These are phyloP conservation scores for Candida vaughaniae DNA, from an alignment of 805 yeast species.

Conservation along the genomic window DNA sequence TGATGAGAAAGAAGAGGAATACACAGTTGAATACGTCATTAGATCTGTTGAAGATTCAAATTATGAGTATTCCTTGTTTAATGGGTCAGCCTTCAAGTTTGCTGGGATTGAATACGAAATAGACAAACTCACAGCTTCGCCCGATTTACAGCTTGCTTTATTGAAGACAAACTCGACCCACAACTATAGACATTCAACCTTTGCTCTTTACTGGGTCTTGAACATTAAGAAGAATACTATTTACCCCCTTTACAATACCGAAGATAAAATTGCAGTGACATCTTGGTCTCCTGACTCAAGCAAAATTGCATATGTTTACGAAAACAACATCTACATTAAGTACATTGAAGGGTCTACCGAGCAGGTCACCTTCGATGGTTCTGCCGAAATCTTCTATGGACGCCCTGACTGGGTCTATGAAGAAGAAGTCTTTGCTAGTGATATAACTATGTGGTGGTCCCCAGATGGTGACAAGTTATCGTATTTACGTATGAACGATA, in stretches of 20 bases:
- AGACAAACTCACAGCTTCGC: slow-evolving; percentile 60
- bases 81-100: slow-evolving; percentile 46
- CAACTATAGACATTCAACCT: slow-evolving; percentile 72
- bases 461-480: slow-evolving; percentile 57
- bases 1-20: slow-evolving; percentile 15
- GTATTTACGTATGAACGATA: slow-evolving; percentile 58
- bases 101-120: slow-evolving; percentile 44
- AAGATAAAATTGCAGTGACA: slow-evolving; percentile 46
- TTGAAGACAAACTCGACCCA: slow-evolving; percentile 60
- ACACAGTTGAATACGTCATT: slow-evolving; percentile 50
- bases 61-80: slow-evolving; percentile 47
- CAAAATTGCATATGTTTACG: slow-evolving; percentile 53
- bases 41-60: slow-evolving; percentile 48
- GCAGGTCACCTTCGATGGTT: slow-evolving; percentile 53
- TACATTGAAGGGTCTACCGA: slow-evolving; percentile 26
- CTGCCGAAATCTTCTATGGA: slow-evolving; percentile 55
- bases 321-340: slow-evolving; percentile 55
- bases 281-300: slow-evolving; percentile 63
- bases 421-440: slow-evolving; percentile 66
- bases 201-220: slow-evolving; percentile 60
- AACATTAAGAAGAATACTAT: slow-evolving; percentile 40
- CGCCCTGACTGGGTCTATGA: slow-evolving; percentile 84
- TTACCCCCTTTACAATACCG: slow-evolving; percentile 18
- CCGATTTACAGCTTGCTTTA: slow-evolving; percentile 59
- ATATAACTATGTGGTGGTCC: slow-evolving; percentile 72